Percentiles rank a stretch among this genome's conserved stretches.
Conservation (phyloP, 1,139 yeast genomes). For the Yamadazyma conglobata region DNA sequence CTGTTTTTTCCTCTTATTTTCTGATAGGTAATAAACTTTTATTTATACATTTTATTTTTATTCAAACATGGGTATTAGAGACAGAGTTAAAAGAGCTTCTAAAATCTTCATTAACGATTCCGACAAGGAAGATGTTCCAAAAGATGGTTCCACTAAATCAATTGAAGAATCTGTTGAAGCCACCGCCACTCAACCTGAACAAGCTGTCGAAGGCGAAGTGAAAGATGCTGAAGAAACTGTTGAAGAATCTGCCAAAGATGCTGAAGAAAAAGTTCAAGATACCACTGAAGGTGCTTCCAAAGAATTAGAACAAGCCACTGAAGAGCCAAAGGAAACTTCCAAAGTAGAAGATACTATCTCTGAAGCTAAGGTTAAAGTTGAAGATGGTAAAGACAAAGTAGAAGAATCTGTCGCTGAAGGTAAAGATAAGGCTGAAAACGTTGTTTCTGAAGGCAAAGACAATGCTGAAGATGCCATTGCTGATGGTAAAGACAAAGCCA, state of each 20-base stretch:
- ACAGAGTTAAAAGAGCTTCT: slow-evolving; percentile 45
- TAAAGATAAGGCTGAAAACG: slow-evolving; percentile 12
- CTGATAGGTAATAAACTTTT: background rate
- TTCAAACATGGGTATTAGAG: slow-evolving; percentile 42
- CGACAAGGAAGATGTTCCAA: slow-evolving; percentile 24
- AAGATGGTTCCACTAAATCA: slow-evolving; percentile 19
- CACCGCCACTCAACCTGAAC: slow-evolving; percentile 2
- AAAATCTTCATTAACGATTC: slow-evolving; percentile 35
- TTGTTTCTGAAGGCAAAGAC: slow-evolving; percentile 9
- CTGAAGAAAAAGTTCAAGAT: slow-evolving; percentile 2
- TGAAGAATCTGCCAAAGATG: slow-evolving; percentile 8
- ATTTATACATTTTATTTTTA: too few relatives aligned
- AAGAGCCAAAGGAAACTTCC: slow-evolving; percentile 13
- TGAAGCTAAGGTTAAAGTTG: slow-evolving; percentile 9
- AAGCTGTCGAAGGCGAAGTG: slow-evolving; percentile 6
- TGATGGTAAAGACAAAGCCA: slow-evolving; percentile 22
- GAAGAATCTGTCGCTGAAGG: slow-evolving; percentile 12
- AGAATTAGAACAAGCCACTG: slow-evolving; percentile 11
- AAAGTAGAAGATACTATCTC: slow-evolving; percentile 9
- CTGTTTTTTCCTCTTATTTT: slow-evolving; percentile 2
- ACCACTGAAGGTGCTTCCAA: slow-evolving; percentile 9
- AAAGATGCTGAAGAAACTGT: slow-evolving; percentile 6
- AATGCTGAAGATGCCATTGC: slow-evolving; percentile 15
- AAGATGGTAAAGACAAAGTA: slow-evolving; percentile 12
- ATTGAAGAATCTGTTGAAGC: slow-evolving; percentile 13